Conservation (phyloP, 768 basidiomycete species). For the Psilocybe cubensis region DNA sequence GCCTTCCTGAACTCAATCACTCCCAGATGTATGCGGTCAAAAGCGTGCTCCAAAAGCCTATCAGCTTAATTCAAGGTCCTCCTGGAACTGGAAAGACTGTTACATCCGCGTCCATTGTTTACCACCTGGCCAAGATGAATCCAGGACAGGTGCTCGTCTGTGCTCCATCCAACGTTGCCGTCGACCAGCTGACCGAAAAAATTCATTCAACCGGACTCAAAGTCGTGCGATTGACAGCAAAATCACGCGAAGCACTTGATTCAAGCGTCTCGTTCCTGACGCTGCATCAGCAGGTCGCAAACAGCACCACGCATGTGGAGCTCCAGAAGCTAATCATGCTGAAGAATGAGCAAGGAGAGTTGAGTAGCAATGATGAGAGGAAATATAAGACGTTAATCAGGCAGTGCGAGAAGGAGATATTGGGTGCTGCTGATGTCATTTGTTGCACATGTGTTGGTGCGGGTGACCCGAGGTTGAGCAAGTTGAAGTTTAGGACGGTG, state of each 20-base stretch:
- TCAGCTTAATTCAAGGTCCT: conserved; percentile 97
- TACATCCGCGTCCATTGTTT: conserved; percentile 97
- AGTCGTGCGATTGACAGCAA: conserved; percentile 96
- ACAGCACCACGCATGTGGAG: conserved; percentile 94
- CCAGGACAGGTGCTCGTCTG: conserved; percentile 98
- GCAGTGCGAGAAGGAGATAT: conserved; percentile 97
- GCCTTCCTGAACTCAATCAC: conserved; percentile 97
- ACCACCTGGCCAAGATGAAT: conserved; percentile 99
- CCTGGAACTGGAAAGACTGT: conserved; percentile 99
- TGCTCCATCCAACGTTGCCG: conserved; percentile 98
- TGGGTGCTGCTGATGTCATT: conserved; percentile 94
- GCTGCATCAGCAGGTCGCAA: conserved; percentile 96
- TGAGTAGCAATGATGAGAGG: conserved; percentile 95
- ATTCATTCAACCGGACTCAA: conserved; percentile 99
- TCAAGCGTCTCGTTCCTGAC: conserved; percentile 95
- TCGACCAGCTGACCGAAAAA: conserved; percentile 98
- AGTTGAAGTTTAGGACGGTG: conserved; percentile 98
- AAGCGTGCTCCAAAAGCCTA: conserved; percentile 96
- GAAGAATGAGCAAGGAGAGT: conserved; percentile 96
- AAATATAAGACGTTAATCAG: conserved; percentile 97
- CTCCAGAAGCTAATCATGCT: conserved; percentile 97
- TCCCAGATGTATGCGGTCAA: conserved; percentile 99
- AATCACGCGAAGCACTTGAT: conserved; percentile 96
- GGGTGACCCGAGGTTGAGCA: conserved; percentile 94
- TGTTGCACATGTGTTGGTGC: conserved; percentile 98